Evolutionary conservation across 257 asterid genomes (phyloP), one percentile per base, ranked within the genome.

Genomic region (Nicotiana benthamiana): DNA sequence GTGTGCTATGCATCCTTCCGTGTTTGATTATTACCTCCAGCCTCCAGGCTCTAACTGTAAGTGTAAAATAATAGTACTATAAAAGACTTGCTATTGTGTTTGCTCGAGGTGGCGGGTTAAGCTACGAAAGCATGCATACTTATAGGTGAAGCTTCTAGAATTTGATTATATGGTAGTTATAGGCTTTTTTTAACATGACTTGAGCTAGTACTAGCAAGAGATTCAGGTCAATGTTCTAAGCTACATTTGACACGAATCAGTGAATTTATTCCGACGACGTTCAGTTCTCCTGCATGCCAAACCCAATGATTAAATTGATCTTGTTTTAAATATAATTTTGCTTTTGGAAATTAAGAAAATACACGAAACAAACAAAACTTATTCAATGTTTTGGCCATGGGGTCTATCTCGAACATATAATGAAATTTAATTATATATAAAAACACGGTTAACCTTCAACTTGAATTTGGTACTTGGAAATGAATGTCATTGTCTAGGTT

Each of bases 381-480:
- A 0, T 70, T 3, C 59, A 40, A 11, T 6, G 4, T 22, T 70
- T 22, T 5, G 7, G 77, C 2, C 36, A 43, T 12, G 57, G 59
- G 34, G 77, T 70, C 77, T 0, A 40, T 70, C 77, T 5, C 6
- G 57, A 20, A 43, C 32, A 40, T 70, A 43, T 40, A n/a, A n/a
- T 70, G 3, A 68, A 70, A 70, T 22, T 67, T 70, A 20, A 70
- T 40, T 20, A 3, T 68, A 70, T 22, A 52, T 43, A 34, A 10
- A 70, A 70, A 70, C 77, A 70, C 57, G 57, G 77, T 70, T 43
- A 70, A 43, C 57, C 77, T 43, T 70, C 32, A 12, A 70, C 77
- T 12, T 40, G 57, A 70, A 6, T 43, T 70, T 40, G 57, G 24
- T 43, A 12, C 46, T 20, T 40, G 57, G 24, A 12, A 22, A 32